These are phyloP conservation scores for Lepidium africanum DNA, from an alignment of 345 rosid genomes.

Conservation along the genomic window DNA sequence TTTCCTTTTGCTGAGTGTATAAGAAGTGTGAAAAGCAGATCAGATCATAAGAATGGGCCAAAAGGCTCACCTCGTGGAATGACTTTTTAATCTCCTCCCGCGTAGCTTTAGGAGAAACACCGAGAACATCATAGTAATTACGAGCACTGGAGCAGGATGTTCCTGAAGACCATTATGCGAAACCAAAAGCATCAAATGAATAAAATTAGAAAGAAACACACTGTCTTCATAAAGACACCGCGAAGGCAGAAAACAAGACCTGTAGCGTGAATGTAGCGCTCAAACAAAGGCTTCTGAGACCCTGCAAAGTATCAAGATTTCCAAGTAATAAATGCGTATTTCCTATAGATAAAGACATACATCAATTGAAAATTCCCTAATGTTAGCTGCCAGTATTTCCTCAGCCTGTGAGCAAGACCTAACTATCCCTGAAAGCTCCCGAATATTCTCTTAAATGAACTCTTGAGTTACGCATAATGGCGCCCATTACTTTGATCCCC, in stretches of 20 bases:
- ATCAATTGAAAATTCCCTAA: neutral
- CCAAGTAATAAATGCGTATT: conserved; percentile 25
- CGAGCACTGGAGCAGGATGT: conserved; percentile 30
- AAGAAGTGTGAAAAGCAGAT: neutral
- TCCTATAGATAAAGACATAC: conserved; percentile 20
- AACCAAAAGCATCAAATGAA: neutral
- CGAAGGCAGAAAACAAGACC: conserved; percentile 27
- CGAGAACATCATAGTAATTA: conserved; percentile 68
- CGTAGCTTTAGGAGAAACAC: conserved; percentile 62
- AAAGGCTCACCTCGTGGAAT: conserved; percentile 50
- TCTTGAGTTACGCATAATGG: neutral
- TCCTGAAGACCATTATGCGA: conserved; percentile 32
- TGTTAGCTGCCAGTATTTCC: neutral
- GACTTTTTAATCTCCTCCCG: conserved; percentile 80
- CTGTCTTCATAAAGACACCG: neutral
- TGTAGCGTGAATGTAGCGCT: conserved; percentile 55
- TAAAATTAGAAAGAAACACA: neutral
- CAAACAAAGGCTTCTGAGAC: conserved; percentile 24
- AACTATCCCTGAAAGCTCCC: neutral
- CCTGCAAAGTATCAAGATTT: conserved; percentile 28
- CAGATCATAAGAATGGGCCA: neutral
- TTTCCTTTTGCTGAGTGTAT: neutral
- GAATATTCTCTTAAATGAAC: neutral
- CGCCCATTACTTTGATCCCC: neutral
- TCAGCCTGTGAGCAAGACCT: neutral